Evolutionary conservation across 2,329 filamentous ascomycete species (phyloP).

Genomic region (Immersiporthe knoxdaviesiana): DNA sequence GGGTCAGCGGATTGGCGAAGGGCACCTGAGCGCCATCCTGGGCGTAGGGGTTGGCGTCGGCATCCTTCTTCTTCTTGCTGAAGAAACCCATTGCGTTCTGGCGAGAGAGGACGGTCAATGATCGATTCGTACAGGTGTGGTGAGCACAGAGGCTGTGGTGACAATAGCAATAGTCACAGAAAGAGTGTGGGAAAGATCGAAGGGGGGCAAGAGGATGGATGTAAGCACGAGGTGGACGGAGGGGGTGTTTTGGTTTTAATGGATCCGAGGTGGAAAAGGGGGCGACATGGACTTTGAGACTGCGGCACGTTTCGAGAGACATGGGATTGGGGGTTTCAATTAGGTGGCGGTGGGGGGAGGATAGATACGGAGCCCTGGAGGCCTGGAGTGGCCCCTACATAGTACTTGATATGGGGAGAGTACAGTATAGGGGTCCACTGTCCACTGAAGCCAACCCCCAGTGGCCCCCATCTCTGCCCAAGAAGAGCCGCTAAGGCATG

Average conservation of each 20-base stretch:
- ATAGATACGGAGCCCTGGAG: background rate
- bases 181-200: background rate
- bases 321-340: conserved; percentile 12
- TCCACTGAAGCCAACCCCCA: conserved; percentile 1
- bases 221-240: background rate
- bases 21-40: conserved; percentile 55
- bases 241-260: background rate
- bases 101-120: conserved; percentile 2
- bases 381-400: conserved; percentile 21
- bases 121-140: background rate
- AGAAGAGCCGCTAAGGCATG: conserved; percentile 6
- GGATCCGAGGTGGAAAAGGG: conserved; percentile 18
- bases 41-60: conserved; percentile 60
- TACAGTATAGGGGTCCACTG: conserved; percentile 18
- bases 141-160: background rate
- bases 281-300: conserved; percentile 21
- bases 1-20: conserved; percentile 55
- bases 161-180: background rate
- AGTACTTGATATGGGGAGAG: background rate
- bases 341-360: conserved; percentile 24
- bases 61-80: conserved; percentile 51
- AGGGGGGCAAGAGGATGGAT: background rate
- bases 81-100: conserved; percentile 49
- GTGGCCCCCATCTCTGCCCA: background rate
- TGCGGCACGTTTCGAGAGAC: conserved; percentile 28